Conservation (phyloP, 129 eudicot species). For the Silybum marianum region DNA sequence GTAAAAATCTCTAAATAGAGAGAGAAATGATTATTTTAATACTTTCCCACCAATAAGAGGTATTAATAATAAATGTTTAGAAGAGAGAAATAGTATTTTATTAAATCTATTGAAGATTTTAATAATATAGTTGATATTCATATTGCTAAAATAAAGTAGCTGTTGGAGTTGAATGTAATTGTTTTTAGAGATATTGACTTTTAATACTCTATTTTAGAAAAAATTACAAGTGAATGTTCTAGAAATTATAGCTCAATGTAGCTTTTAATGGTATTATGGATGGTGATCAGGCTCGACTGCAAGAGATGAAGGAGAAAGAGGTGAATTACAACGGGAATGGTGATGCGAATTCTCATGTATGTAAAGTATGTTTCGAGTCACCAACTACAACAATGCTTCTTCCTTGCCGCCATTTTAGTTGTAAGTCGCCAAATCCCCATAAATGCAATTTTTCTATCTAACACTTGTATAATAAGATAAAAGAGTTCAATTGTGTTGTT, state of each 20-base stretch:
- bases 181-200: no score
- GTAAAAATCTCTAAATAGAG: no score
- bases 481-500: background rate
- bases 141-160: no score
- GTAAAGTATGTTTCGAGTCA: conserved; percentile 80
- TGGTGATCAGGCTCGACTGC: conserved; percentile 79
- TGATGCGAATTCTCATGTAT: conserved; percentile 81
- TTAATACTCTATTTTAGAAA: no score
- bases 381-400: conserved; percentile 79
- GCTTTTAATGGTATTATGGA: background rate
- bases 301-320: conserved; percentile 97
- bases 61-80: no score
- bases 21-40: no score
- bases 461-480: background rate
- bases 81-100: no score
- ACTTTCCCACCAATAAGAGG: no score
- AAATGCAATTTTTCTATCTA: background rate
- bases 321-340: conserved; percentile 50
- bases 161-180: no score
- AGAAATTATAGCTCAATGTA: background rate
- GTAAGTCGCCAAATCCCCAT: conserved; percentile 38
- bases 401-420: conserved; percentile 80
- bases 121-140: no score
- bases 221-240: background rate
- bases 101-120: no score